phyloP scores from a whole-genome alignment of 441 rosid species.

The Jatropha podagrica region DNA sequence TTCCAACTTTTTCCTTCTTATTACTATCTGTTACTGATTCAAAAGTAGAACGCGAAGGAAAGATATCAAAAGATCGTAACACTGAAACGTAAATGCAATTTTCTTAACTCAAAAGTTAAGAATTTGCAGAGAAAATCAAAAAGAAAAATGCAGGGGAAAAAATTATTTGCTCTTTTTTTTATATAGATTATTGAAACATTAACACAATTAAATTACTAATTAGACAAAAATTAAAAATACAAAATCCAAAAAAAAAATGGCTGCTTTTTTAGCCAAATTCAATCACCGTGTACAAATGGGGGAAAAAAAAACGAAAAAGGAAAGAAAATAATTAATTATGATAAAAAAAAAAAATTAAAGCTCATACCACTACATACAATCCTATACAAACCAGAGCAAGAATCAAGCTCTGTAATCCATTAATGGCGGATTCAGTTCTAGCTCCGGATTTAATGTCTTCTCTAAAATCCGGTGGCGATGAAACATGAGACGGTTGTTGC shows the following conservation, averaged over 20 bases:
- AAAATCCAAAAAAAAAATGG: constrained; percentile 6
- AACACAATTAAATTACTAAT: constrained; percentile 23
- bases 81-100: background rate
- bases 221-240: background rate
- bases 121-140: background rate
- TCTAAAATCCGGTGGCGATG: constrained; percentile 50
- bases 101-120: no score
- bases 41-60: background rate
- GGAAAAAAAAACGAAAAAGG: background rate
- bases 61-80: background rate
- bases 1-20: background rate
- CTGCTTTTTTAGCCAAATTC: constrained; percentile 42
- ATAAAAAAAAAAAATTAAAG: constrained; percentile 10
- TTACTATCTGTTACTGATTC: background rate
- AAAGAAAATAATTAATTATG: constrained; percentile 19
- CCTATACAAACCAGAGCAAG: constrained; percentile 55
- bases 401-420: background rate
- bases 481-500: constrained; percentile 40
- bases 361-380: constrained; percentile 45
- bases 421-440: constrained; percentile 10
- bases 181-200: constrained; percentile 15
- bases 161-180: background rate
- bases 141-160: background rate
- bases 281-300: constrained; percentile 33
- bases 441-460: constrained; percentile 38